A percentile compares a stretch with the other conserved stretches of the same genome.
These are phyloP conservation scores for Backusella macrospora DNA, from an alignment of 192 early-diverging fungal species.

Conservation along the genomic window DNA sequence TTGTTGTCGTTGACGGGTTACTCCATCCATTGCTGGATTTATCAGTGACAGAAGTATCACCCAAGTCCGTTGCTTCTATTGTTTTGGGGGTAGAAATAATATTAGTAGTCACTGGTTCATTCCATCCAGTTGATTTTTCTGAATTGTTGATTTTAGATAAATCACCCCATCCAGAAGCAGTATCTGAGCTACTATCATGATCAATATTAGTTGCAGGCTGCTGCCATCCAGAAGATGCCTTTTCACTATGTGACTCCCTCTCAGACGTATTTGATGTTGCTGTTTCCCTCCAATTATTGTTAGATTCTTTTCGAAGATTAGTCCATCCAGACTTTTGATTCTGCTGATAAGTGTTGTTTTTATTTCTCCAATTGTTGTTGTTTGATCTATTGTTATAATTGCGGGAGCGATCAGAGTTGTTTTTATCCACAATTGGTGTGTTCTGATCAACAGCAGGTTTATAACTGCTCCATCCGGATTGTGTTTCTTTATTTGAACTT, in stretches of 20 bases:
- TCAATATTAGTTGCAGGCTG: not conserved
- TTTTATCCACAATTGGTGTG: too few species aligned
- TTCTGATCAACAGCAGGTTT: not conserved
- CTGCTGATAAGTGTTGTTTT: not conserved
- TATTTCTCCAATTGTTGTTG: not conserved
- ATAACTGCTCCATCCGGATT: not conserved
- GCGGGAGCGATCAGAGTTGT: not conserved
- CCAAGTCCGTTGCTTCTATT: not conserved
- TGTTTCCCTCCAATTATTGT: not conserved
- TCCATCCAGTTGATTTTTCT: not conserved
- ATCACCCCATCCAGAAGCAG: not conserved
- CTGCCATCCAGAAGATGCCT: not conserved
- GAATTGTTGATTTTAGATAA: not conserved
- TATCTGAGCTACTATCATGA: not conserved
- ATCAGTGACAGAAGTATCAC: not conserved
- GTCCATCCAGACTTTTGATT: not conserved
- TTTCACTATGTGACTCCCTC: not conserved
- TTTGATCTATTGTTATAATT: not conserved
- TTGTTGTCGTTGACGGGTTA: not conserved
- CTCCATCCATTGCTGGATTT: not conserved
- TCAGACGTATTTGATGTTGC: not conserved
- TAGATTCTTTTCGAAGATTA: not conserved
- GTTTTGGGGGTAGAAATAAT: not conserved
- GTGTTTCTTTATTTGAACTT: not conserved
- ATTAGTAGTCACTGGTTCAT: not conserved